phyloP scores from a whole-genome alignment of 495 filamentous ascomycete genomes.

The Sphaerosporella brunnea region DNA sequence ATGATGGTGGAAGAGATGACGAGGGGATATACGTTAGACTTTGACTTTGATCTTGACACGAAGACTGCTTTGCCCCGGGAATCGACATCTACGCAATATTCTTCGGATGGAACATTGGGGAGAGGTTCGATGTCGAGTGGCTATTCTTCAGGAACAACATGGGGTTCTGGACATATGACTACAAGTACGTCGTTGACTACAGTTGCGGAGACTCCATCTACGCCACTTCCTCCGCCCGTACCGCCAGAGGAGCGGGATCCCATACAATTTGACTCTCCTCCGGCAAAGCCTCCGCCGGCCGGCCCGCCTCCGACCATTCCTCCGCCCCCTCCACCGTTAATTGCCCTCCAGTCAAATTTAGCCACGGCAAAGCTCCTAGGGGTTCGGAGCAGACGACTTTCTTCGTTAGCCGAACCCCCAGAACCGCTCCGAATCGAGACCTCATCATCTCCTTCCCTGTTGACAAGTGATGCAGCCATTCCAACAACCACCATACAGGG shows the following conservation, averaged over 20 bases:
- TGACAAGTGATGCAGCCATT: constrained; percentile 24
- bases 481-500: constrained; percentile 26
- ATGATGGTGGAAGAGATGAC: constrained; percentile 72
- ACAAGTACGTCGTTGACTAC: constrained; percentile 55
- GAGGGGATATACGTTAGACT: constrained; percentile 67
- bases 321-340: constrained; percentile 25
- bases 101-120: constrained; percentile 58
- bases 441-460: constrained; percentile 30
- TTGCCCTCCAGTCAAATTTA: constrained; percentile 23
- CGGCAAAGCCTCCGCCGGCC: constrained; percentile 2
- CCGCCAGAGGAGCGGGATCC: constrained; percentile 21
- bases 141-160: constrained; percentile 66
- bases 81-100: constrained; percentile 45
- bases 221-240: constrained; percentile 30
- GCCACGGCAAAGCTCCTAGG: constrained; percentile 30
- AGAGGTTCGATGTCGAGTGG: constrained; percentile 81
- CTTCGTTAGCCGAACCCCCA: constrained; percentile 42
- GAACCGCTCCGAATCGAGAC: constrained; percentile 89
- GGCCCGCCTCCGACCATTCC: constrained; percentile 20
- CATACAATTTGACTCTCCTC: not conserved
- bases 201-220: constrained; percentile 48
- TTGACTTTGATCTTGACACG: constrained; percentile 55
- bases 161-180: constrained; percentile 68
- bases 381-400: constrained; percentile 65
- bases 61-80: constrained; percentile 69